Evolutionary conservation across 495 filamentous ascomycete species (phyloP).

Genomic region (Cairneyella variabilis): DNA sequence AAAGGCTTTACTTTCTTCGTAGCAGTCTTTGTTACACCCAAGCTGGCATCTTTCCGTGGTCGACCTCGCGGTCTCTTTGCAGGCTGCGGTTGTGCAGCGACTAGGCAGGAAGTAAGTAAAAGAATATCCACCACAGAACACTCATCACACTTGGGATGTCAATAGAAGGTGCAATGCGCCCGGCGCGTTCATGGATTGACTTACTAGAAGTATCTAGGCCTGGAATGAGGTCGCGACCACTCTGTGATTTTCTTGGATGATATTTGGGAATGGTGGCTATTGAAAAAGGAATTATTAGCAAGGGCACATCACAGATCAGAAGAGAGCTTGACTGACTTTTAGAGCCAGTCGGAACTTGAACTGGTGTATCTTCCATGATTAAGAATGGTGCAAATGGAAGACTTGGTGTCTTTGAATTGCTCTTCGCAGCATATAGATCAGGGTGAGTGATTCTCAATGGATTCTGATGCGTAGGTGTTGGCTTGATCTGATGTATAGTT

Average conservation of each 20-base stretch:
- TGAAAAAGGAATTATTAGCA: not conserved
- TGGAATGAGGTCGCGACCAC: slow-evolving; percentile 18
- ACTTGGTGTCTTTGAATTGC: slow-evolving; percentile 6
- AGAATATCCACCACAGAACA: too few species aligned
- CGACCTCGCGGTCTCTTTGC: slow-evolving; percentile 14
- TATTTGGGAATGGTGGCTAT: slow-evolving; percentile 22
- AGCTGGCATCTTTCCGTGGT: slow-evolving; percentile 4
- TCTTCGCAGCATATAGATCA: slow-evolving; percentile 2
- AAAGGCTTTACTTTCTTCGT: slow-evolving; percentile 1
- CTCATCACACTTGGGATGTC: too few species aligned
- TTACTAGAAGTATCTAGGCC: slow-evolving; percentile 23
- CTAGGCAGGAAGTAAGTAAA: too few species aligned
- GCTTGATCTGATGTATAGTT: not conserved
- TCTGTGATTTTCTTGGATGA: slow-evolving; percentile 18
- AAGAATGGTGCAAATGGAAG: slow-evolving; percentile 18
- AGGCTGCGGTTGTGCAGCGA: too few species aligned
- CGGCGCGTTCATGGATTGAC: not conserved
- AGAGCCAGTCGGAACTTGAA: slow-evolving; percentile 12
- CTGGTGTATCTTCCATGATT: slow-evolving; percentile 9
- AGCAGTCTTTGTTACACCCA: slow-evolving; percentile 19
- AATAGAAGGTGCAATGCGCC: too few species aligned
- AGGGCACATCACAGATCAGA: not conserved
- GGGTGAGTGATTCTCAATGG: slow-evolving; percentile 15
- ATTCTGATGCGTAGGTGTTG: slow-evolving; percentile 1
- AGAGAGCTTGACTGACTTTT: slow-evolving; percentile 17